A percentile compares a stretch with the other conserved stretches of the same genome.
phyloP scores from a whole-genome alignment of 2,329 filamentous ascomycete species.

The Colletotrichum sp. region DNA sequence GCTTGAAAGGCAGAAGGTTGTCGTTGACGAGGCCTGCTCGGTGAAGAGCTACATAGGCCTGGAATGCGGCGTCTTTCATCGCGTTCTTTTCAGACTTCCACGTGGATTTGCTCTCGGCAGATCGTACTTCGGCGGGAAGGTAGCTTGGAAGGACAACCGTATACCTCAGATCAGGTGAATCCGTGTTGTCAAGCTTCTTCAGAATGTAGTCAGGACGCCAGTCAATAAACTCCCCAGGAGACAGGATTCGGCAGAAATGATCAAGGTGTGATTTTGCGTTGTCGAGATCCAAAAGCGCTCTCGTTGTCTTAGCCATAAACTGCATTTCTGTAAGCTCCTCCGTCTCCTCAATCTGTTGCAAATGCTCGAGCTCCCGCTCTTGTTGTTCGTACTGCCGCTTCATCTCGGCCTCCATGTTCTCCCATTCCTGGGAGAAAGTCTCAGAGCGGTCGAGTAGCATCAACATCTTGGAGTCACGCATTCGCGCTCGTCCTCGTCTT shows the following conservation, averaged over 20 bases:
- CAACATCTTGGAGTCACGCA: conserved; percentile 54
- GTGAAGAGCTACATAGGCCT: conserved; percentile 76
- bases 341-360: conserved; percentile 52
- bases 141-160: conserved; percentile 74
- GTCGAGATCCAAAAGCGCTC: conserved; percentile 73
- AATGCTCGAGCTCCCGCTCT: conserved; percentile 49
- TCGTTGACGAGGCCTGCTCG: conserved; percentile 75
- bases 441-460: conserved; percentile 42
- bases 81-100: conserved; percentile 78
- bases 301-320: conserved; percentile 45
- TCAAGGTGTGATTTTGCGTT: conserved; percentile 78
- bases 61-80: conserved; percentile 81
- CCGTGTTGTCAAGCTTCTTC: conserved; percentile 35
- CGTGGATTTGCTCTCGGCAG: conserved; percentile 48
- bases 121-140: conserved; percentile 66
- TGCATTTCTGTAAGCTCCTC: conserved; percentile 27
- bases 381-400: conserved; percentile 71
- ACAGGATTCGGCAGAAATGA: conserved; percentile 76
- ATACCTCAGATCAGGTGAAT: conserved; percentile 47
- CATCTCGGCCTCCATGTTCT: conserved; percentile 74
- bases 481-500: conserved; percentile 57
- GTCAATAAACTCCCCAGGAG: conserved; percentile 64
- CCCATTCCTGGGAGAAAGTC: conserved; percentile 56
- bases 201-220: conserved; percentile 71
- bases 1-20: conserved; percentile 70